These are phyloP conservation scores for Endocalyx cinctus DNA, from an alignment of 2,329 filamentous ascomycete genomes.

Conservation along the genomic window DNA sequence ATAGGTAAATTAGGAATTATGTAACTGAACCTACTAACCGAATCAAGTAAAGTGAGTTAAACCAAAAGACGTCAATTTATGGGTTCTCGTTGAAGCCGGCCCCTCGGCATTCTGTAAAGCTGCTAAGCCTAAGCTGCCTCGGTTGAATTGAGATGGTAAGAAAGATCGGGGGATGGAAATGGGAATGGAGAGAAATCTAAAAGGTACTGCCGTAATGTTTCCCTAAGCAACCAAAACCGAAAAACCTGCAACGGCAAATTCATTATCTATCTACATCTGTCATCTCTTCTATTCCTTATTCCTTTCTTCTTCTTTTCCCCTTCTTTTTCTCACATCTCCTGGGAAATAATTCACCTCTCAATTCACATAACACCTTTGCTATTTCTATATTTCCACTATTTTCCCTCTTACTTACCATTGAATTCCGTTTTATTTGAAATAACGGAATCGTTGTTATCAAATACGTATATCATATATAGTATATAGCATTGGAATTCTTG, in stretches of 20 bases:
- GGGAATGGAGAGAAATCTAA: too few species aligned
- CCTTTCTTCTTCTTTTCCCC: not conserved
- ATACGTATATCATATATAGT: too few species aligned
- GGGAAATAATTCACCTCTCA: too few species aligned
- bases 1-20: too few species aligned
- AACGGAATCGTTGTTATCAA: too few species aligned
- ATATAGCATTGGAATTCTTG: conserved; percentile 4
- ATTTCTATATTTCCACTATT: too few species aligned
- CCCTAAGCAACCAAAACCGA: not conserved
- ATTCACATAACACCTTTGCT: not conserved
- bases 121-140: conserved; percentile 22
- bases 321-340: not conserved
- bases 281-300: not conserved
- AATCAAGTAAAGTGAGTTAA: too few species aligned
- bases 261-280: not conserved
- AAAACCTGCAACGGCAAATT: not conserved
- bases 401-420: not conserved
- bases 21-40: too few species aligned
- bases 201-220: conserved; percentile 14
- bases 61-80: not conserved
- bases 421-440: not conserved
- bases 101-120: conserved; percentile 26
- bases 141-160: conserved; percentile 21
- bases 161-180: too few species aligned
- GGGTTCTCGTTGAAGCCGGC: not conserved